Conservation (phyloP, 176 grass and related monocot species). For the Carex cristatella region DNA sequence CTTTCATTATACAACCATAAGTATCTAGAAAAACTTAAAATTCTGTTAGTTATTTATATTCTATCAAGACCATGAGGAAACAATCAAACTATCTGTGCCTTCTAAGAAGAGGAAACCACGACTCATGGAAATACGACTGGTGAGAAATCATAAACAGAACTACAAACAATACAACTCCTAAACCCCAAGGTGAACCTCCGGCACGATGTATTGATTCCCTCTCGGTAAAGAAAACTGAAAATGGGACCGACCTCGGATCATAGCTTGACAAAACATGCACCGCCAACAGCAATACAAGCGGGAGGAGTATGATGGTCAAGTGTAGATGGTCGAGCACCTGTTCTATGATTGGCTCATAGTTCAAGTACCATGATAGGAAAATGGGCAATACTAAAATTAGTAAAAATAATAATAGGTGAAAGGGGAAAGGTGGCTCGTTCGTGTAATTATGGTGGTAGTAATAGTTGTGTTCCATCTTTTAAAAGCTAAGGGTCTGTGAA, state of each 20-base stretch:
- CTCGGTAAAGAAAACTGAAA: constrained; percentile 6
- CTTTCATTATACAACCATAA: background rate
- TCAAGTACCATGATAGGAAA: constrained; percentile 20
- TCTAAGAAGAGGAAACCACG: constrained; percentile 29
- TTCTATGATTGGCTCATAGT: constrained; percentile 11
- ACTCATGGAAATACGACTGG: constrained; percentile 31
- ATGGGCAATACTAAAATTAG: constrained; percentile 11
- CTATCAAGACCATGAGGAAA: background rate
- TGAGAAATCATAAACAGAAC: constrained; percentile 37
- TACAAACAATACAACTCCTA: constrained; percentile 16
- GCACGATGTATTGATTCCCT: constrained; percentile 22
- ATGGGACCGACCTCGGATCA: constrained; percentile 13
- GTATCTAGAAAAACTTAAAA: background rate
- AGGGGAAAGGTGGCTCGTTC: background rate
- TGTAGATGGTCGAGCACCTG: constrained; percentile 6
- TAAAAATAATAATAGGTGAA: constrained; percentile 23
- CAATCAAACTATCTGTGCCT: background rate
- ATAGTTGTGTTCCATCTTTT: constrained; percentile 25
- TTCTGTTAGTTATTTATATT: background rate
- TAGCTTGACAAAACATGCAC: constrained; percentile 28
- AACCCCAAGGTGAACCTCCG: constrained; percentile 26
- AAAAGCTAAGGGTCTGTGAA: background rate
- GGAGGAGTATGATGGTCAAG: constrained; percentile 22
- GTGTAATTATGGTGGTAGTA: constrained; percentile 17
- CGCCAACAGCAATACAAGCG: constrained; percentile 23